Evolutionary conservation across 306 rosid genomes (phyloP).

Genomic region (Cucurbita moschata): DNA sequence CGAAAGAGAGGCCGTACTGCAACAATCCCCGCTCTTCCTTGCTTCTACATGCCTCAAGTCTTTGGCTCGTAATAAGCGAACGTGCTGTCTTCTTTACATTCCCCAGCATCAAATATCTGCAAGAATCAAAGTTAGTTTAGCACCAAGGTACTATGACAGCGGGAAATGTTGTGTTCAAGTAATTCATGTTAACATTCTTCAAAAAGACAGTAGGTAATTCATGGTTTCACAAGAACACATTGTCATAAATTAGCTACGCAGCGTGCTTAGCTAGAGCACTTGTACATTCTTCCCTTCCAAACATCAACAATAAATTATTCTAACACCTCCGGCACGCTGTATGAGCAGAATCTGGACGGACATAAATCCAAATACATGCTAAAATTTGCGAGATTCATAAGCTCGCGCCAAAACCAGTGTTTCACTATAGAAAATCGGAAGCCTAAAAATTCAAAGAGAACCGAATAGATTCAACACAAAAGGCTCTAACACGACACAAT

Average conservation of each 20-base stretch:
- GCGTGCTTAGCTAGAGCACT: neutral
- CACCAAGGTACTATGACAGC: neutral
- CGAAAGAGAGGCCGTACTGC: slow-evolving; percentile 36
- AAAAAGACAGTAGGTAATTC: neutral
- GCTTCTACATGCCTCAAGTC: slow-evolving; percentile 18
- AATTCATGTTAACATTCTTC: neutral
- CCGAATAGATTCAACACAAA: neutral
- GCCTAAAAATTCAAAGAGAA: neutral
- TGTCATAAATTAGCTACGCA: neutral
- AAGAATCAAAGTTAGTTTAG: slow-evolving; percentile 11
- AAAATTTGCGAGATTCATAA: neutral
- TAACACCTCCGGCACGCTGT: neutral
- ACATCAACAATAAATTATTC: neutral
- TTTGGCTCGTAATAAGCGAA: slow-evolving; percentile 24
- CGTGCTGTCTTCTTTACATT: slow-evolving; percentile 29
- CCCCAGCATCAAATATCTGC: slow-evolving; percentile 70
- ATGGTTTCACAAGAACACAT: neutral
- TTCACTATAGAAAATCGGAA: neutral
- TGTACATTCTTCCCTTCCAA: neutral
- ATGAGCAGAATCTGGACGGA: neutral
- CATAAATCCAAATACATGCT: neutral
- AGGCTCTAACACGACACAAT: neutral
- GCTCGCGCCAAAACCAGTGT: neutral
- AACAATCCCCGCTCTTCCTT: slow-evolving; percentile 33
- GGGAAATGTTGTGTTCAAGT: neutral